phyloP scores from a whole-genome alignment of 1,284 basidiomycete genomes.

The Sporisorium sorghi region DNA sequence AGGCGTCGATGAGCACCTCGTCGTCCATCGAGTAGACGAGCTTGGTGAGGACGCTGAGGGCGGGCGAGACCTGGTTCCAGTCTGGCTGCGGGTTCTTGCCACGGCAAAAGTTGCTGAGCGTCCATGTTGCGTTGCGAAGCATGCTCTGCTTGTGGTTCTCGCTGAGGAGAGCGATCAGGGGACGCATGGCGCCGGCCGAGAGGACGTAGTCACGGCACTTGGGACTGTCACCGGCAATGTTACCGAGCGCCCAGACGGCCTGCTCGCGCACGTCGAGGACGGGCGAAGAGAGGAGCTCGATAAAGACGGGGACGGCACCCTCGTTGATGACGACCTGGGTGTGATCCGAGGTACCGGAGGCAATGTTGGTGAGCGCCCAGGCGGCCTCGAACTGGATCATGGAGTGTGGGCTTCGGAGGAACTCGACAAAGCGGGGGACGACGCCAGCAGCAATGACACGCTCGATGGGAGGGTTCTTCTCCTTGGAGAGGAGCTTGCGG shows the following conservation, averaged over 20 bases:
- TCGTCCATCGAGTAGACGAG: constrained; percentile 99
- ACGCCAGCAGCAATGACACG: constrained; percentile 97
- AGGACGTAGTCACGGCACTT: constrained; percentile 68
- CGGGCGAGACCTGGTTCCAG: constrained; percentile 79
- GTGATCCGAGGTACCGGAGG: constrained; percentile 97
- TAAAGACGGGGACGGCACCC: constrained; percentile 96
- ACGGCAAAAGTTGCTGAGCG: constrained; percentile 69
- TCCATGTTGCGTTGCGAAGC: constrained; percentile 69
- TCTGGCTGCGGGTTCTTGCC: constrained; percentile 69
- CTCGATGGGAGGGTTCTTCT: constrained; percentile 99
- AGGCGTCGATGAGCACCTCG: constrained; percentile 98
- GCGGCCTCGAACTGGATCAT: constrained; percentile 99
- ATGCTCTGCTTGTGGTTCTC: constrained; percentile 69
- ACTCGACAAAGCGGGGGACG: constrained; percentile 96
- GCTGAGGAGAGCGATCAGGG: constrained; percentile 65
- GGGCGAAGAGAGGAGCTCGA: constrained; percentile 72
- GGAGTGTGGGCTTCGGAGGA: constrained; percentile 85
- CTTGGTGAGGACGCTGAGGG: constrained; percentile 94
- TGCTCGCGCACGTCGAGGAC: constrained; percentile 69
- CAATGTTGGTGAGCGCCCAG: constrained; percentile 99
- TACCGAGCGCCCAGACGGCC: constrained; percentile 69
- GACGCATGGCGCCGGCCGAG: constrained; percentile 62
- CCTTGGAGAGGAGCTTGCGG: constrained; percentile 94
- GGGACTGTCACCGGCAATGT: constrained; percentile 69
- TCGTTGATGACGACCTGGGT: constrained; percentile 97